These are phyloP conservation scores for Magnolia officinalis DNA, from an alignment of 164 flowering plant genomes.

Conservation along the genomic window DNA sequence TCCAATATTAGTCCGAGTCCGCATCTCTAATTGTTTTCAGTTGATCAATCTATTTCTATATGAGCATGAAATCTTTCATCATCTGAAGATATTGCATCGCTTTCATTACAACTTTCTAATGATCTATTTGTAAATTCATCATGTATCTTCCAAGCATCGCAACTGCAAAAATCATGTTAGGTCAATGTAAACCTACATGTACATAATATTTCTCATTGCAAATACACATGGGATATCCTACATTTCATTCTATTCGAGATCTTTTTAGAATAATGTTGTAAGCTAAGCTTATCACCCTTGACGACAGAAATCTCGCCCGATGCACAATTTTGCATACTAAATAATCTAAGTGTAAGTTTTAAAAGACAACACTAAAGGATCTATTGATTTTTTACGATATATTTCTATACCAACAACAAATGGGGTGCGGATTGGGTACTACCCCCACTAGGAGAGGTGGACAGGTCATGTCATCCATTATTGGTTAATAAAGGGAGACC, in stretches of 20 bases:
- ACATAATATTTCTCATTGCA: slow-evolving; percentile 1
- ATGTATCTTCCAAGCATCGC: slow-evolving; percentile 2
- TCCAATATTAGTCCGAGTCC: slow-evolving; percentile 5
- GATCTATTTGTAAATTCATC: not conserved
- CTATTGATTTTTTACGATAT: too few species aligned
- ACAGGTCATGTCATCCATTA: too few species aligned
- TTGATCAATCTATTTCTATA: not conserved
- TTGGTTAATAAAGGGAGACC: too few species aligned
- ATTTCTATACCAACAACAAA: too few species aligned
- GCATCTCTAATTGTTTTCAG: not conserved
- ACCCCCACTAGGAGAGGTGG: too few species aligned
- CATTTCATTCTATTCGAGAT: not conserved
- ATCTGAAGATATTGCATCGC: slow-evolving; percentile 4
- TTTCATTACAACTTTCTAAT: slow-evolving; percentile 10
- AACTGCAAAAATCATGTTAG: not conserved
- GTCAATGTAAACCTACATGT: not conserved
- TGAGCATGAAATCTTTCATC: slow-evolving; percentile 11
- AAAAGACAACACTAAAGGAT: too few species aligned
- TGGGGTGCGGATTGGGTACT: too few species aligned
- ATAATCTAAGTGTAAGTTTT: too few species aligned
- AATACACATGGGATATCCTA: slow-evolving; percentile 1
- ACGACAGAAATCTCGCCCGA: too few species aligned
- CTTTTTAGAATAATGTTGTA: not conserved
- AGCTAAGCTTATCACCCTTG: slow-evolving; percentile 2
- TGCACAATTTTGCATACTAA: too few species aligned